Evolutionary conservation across 2,329 filamentous ascomycete species (phyloP), one percentile per base, ranked within the genome.

Genomic region (Cercospora sojina): DNA sequence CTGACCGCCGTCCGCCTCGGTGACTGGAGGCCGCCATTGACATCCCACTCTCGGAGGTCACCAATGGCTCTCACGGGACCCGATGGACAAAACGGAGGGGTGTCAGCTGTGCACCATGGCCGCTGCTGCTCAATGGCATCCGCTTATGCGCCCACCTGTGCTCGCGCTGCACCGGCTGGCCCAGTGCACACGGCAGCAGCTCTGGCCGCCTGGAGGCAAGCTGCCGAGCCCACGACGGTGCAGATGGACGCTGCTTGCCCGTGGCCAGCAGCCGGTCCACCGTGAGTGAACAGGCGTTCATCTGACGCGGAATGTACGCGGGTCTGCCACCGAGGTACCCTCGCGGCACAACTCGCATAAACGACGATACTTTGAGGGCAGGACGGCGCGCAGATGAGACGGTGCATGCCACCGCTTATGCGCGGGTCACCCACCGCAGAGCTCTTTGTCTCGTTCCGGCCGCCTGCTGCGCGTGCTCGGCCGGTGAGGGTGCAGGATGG

Each of bases 391-490:
- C 35, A 41, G 49, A 38, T 51, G 31, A 35, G 41, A 38, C 25
- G 64, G 27, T 56, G 64, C 53, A 61, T 59, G 57, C 41, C 62
- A 62, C 64, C 68, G 61, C 68, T 65, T 69, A 69, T 32, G 56
- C 53, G 62, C 65, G 67, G 62, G 64, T 43, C 59, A 47, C 16
- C 25, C 43, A 49, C 18, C 43, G 49, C 49, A 53, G 59, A 59
- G 58, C 57, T 63, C 59, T 63, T 53, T 59, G 64, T 41, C 53
- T 29, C 51, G 62, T 53, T 62, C 43, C 58, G 27, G 51, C 51
- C 62, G 31, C 62, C 43, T 64, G 51, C 63, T 41, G 43, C 18
- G 43, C 20, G 43, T 53, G 56, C 63, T 49, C 63, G 47, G 56
- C 56, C 23, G 43, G 64, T 62, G 64, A 62, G 10, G 49, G 49